A percentile compares a stretch with the other conserved stretches of the same genome.
phyloP scores from a whole-genome alignment of 768 basidiomycete species.

The Leucocoprinus leucothites region DNA sequence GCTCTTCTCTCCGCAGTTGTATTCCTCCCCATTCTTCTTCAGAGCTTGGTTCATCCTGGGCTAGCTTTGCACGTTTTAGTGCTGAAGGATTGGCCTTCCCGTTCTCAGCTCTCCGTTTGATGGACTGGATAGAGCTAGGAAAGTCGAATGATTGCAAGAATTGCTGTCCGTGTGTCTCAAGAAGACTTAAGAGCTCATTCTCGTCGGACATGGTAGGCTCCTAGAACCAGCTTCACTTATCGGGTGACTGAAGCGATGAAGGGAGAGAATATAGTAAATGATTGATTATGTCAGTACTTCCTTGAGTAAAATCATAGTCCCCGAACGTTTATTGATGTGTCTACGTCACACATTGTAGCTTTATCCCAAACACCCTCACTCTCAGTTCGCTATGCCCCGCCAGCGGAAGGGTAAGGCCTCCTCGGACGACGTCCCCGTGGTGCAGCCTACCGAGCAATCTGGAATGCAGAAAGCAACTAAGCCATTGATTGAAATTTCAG shows the following conservation, averaged over 20 bases:
- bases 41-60: conserved; percentile 16
- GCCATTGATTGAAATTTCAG: conserved; percentile 50
- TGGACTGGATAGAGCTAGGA: conserved; percentile 12
- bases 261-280: no score
- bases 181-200: conserved; percentile 34
- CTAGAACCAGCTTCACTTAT: no score
- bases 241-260: background rate
- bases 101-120: conserved; percentile 4
- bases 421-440: conserved; percentile 6
- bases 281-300: no score
- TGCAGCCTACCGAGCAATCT: background rate
- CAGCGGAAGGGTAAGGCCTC: conserved; percentile 19
- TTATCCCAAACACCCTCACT: background rate
- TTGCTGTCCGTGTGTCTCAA: conserved; percentile 44
- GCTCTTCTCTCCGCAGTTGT: conserved; percentile 15
- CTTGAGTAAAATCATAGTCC: no score
- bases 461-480: conserved; percentile 9
- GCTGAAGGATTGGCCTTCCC: background rate
- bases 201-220: conserved; percentile 24
- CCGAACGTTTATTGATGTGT: no score
- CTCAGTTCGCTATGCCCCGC: conserved; percentile 24
- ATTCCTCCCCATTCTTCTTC: conserved; percentile 42
- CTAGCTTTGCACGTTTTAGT: conserved; percentile 16
- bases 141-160: conserved; percentile 42
- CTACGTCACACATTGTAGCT: background rate